These are phyloP conservation scores for Phytophthora pinifolia DNA, from an alignment of 352 stramenopile species.

Conservation along the genomic window DNA sequence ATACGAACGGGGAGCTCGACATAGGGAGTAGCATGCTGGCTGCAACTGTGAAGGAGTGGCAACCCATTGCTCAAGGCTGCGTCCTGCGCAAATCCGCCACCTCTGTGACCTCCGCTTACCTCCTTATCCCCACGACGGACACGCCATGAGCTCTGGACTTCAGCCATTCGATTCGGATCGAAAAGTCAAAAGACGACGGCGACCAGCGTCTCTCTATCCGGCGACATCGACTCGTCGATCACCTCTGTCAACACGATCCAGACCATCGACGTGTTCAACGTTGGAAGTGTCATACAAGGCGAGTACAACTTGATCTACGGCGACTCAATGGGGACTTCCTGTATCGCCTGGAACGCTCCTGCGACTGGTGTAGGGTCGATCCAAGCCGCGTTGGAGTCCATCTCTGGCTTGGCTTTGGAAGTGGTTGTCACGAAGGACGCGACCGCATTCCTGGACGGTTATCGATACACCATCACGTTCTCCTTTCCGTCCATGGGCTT, in stretches of 20 bases:
- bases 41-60: conserved; percentile 32
- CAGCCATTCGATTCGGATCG: conserved; percentile 45
- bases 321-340: conserved; percentile 30
- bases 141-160: conserved; percentile 57
- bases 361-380: conserved; percentile 32
- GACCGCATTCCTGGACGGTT: conserved; percentile 47
- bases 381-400: conserved; percentile 44
- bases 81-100: conserved; percentile 42
- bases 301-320: conserved; percentile 61
- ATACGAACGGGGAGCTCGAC: conserved; percentile 36
- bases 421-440: conserved; percentile 45
- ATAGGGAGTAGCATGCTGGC: conserved; percentile 32
- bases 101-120: conserved; percentile 32
- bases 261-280: conserved; percentile 63
- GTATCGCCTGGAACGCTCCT: conserved; percentile 58
- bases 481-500: conserved; percentile 50
- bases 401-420: conserved; percentile 34
- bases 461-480: conserved; percentile 55
- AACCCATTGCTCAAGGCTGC: conserved; percentile 51
- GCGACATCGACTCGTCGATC: conserved; percentile 37
- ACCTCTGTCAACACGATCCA: conserved; percentile 41
- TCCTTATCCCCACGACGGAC: conserved; percentile 53
- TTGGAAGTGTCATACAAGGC: conserved; percentile 43
- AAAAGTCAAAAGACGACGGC: conserved; percentile 48
- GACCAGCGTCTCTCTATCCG: conserved; percentile 33